Evolutionary conservation across 768 basidiomycete species (phyloP).

Genomic region (Suillus alpinus): DNA sequence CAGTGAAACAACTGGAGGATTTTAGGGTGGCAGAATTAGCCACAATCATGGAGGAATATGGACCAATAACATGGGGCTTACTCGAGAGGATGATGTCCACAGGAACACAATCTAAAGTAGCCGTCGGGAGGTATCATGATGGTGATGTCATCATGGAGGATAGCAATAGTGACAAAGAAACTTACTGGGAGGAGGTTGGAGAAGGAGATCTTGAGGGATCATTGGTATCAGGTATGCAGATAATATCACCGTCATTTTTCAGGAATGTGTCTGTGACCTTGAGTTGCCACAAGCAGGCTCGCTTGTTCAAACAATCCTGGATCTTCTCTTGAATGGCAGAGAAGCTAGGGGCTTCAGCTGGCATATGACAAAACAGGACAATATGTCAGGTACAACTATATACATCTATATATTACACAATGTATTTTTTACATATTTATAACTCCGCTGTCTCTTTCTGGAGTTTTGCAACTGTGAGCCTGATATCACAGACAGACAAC

Average conservation of each 20-base stretch:
- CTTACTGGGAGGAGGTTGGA: background rate
- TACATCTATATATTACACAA: too few relatives aligned
- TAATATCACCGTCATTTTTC: conserved; percentile 19
- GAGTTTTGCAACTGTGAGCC: too few relatives aligned
- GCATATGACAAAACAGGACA: background rate
- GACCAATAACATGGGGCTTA: background rate
- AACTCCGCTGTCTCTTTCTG: too few relatives aligned
- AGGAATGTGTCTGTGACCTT: conserved; percentile 17
- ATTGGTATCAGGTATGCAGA: conserved; percentile 11
- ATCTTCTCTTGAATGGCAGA: background rate
- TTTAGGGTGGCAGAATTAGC: background rate
- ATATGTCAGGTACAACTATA: too few relatives aligned
- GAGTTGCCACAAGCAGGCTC: background rate
- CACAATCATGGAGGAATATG: background rate
- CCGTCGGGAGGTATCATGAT: background rate
- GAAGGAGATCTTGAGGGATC: background rate
- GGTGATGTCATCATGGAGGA: background rate
- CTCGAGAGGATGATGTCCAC: background rate
- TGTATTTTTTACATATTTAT: too few relatives aligned
- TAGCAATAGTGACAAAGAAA: background rate
- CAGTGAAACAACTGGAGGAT: background rate
- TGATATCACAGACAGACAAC: too few relatives aligned
- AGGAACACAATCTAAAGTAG: background rate
- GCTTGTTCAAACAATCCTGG: conserved; percentile 2
- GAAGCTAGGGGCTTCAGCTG: background rate